Base-by-base conservation (phyloP, 2,329 filamentous ascomycete species). In the Zarea fungicola region DNA sequence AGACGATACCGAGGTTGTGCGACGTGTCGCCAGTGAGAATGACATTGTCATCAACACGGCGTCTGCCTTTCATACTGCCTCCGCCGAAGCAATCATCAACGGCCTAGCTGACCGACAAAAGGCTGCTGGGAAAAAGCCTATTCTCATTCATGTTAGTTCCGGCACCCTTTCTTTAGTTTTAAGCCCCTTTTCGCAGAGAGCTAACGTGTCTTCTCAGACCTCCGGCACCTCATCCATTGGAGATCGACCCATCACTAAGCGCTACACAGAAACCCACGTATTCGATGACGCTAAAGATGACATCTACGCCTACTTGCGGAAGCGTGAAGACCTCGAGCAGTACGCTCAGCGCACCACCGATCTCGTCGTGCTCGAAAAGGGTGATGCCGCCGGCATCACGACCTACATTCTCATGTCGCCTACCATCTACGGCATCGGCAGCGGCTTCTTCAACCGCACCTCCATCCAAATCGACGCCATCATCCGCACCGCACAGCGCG, bases 361-460 rank as follows among this genome's bases (percentile, higher is more conserved):
- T 49, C 53, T 78, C 6, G 58, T 60, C 4, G 69, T 75, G 11
- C 55, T 75, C 1, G 62, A 71, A 6, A 57, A 58, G 1, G 70
- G 71, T 2, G 52, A 70, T 14, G 29, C 36, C 5, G 36, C 29
- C 4, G 45, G 23, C 9, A 67, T 80, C 2, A 67, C 68, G 49
- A 73, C 74, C 0, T 61, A 70, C 37, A 64, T 75, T 40, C 61
- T 78, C 37, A 73, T 73, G 65, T 62, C 66, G 1, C 72, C 72
- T 0, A 65, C 67, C 4, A 73, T 79, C 40, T 79, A 70, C 55
- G 75, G 75, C 16, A 49, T 55, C 1, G 71, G 73, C 6, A 63
- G 60, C 1, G 74, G 73, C 1, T 55, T 64, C 0, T 75, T 72
- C 55, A 69, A 74, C 31, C 59, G 52, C 8, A 52, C 54, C 1